phyloP scores from a whole-genome alignment of 2,329 filamentous ascomycete species.

The Phaeophleospora eucalypticola region DNA sequence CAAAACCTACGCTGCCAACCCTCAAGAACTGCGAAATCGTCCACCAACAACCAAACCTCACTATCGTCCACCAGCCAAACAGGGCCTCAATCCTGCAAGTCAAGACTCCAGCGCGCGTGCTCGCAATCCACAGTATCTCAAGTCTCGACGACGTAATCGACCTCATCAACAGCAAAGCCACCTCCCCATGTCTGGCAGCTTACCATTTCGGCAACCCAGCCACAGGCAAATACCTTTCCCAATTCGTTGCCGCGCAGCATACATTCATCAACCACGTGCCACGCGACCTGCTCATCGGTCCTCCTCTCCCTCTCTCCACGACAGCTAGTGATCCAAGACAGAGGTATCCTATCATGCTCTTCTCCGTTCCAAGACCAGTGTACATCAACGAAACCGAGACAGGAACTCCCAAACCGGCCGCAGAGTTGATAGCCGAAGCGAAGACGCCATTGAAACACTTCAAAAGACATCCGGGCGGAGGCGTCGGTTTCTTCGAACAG shows the following conservation, averaged over 20 bases:
- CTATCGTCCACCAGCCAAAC: slow-evolving; percentile 24
- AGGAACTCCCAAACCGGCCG: slow-evolving; percentile 6
- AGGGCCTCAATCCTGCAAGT: slow-evolving; percentile 14
- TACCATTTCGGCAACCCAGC: slow-evolving; percentile 51
- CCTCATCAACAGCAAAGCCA: slow-evolving; percentile 29
- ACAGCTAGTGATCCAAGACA: slow-evolving; percentile 25
- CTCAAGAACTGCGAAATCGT: slow-evolving; percentile 15
- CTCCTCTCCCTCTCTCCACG: slow-evolving; percentile 33
- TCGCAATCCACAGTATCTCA: slow-evolving; percentile 46
- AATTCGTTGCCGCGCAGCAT: slow-evolving; percentile 50
- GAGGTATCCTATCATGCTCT: slow-evolving; percentile 44
- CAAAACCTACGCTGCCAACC: slow-evolving; percentile 9
- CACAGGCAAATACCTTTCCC: slow-evolving; percentile 56
- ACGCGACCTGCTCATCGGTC: slow-evolving; percentile 47
- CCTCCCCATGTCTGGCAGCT: slow-evolving; percentile 40
- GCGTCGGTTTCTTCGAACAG: slow-evolving; percentile 38
- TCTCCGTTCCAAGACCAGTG: slow-evolving; percentile 45
- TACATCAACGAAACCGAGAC: slow-evolving; percentile 22
- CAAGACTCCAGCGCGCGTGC: slow-evolving; percentile 42
- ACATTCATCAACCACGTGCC: slow-evolving; percentile 58
- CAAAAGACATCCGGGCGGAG: slow-evolving; percentile 33
- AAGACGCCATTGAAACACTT: slow-evolving; percentile 23
- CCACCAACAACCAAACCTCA: slow-evolving; percentile 19
- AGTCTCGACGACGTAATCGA: slow-evolving; percentile 55
- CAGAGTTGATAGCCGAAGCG: slow-evolving; percentile 22